Conservation (phyloP, 2,329 filamentous ascomycete genomes). For the Aspergillus arachidicola region DNA sequence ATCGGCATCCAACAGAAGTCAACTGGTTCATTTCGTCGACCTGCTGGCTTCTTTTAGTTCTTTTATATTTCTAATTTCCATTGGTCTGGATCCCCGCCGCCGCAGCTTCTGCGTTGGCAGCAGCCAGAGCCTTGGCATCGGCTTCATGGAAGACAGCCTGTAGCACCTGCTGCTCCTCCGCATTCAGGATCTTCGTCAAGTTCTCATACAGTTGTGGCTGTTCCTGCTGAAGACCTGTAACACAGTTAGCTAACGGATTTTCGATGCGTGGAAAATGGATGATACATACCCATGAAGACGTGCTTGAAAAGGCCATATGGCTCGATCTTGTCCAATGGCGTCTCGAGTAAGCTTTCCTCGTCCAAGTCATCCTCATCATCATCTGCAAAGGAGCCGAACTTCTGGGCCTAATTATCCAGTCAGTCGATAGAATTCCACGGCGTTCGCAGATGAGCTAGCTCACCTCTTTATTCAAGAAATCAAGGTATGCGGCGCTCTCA, state of each 20-base stretch:
- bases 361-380: constrained; percentile 91
- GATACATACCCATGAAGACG: constrained; percentile 76
- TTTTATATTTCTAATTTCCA: constrained; percentile 28
- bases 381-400: constrained; percentile 73
- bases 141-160: constrained; percentile 77
- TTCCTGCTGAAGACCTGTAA: constrained; percentile 78
- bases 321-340: constrained; percentile 91
- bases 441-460: constrained; percentile 25
- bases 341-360: constrained; percentile 89
- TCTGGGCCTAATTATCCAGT: constrained; percentile 65
- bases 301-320: constrained; percentile 88
- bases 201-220: constrained; percentile 86
- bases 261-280: neutral
- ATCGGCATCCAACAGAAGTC: constrained; percentile 14
- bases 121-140: constrained; percentile 54
- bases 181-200: constrained; percentile 75
- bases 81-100: constrained; percentile 39
- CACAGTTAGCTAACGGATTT: constrained; percentile 31
- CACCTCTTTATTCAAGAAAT: constrained; percentile 92
- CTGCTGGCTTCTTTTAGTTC: constrained; percentile 18
- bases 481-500: constrained; percentile 90
- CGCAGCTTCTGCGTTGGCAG: constrained; percentile 41
- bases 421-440: constrained; percentile 14
- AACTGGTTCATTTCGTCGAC: constrained; percentile 23
- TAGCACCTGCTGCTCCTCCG: constrained; percentile 80